Evolutionary conservation across 1,139 yeast species (phyloP), one percentile per base, ranked within the genome.

Genomic region (Arxiozyma telluris): DNA sequence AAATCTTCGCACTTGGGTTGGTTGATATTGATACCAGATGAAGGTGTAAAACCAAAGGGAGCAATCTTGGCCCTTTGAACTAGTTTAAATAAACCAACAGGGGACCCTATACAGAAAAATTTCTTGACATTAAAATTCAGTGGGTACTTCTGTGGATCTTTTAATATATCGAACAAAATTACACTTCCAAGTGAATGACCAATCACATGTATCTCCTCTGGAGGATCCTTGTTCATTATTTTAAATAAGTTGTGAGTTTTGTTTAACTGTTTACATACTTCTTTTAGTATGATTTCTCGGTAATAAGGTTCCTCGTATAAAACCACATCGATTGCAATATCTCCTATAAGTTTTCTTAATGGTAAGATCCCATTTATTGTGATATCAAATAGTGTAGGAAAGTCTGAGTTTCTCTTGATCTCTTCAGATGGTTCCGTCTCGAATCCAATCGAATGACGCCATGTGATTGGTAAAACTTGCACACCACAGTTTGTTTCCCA

Each of bases 101-200:
- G 98, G 1, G 96, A 87, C 0, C 98, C 98, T 20, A 86, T 79
- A 34, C 90, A 80, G 65, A 90, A 90, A 59, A 84, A 76, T 61
- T 86, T 86, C 18, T 82, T 82, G 2, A 88, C 90, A 17, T 83
- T 79, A 65, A 93, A 93, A 43, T 78, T 75, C 41, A 91, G 73
- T 43, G 76, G 65, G n/a, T 56, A 61, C 15, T 54, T 68, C 1
- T 82, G 81, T 64, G 86, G 94, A 38, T 74, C 67, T 1, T 87
- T 75, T 44, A 90, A 69, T 43, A 93, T 75, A 67, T 93, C 98
- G 61, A 88, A 81, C 1, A 86, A 79, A 53, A 93, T 88, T 0
- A 93, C 84, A 20, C 96, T 85, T 0, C 98, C 98, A 30, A 93
- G 71, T 0, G 97, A 90, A 68, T 93, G 98, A 1, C 97, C 98